Base-by-base conservation (phyloP, 1,284 basidiomycete species). In the Peniophora sp. region DNA sequence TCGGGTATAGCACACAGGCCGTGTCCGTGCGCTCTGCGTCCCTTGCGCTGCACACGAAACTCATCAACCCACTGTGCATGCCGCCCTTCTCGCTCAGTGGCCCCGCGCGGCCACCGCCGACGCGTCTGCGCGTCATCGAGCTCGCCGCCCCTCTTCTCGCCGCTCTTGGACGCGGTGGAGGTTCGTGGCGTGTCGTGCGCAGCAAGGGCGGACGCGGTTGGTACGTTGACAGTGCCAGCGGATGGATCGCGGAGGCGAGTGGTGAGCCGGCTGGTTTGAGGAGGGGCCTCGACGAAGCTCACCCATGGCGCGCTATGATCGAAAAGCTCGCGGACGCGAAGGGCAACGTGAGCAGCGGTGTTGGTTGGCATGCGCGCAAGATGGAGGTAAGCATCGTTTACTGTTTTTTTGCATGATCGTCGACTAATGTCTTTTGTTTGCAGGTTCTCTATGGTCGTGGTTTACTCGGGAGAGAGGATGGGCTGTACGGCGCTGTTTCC, bases 351-450 rank as follows among this genome's bases (percentile, higher is more conserved):
- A 86, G 78, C 59, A 92, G 88, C 61, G 89, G 86, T 3, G 81
- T 94, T 1, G 96, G 96, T 0, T 99, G 96, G 95, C 93, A 97
- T 68, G 84, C 89, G 34, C 73, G 93, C 49, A 99, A 99, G 73
- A 95, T 97, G 92, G 95, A 98, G 79, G 90, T 97, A 50, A 52
- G 82, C 69, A 19, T 32, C 12, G 25, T 9, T 48, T 52, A 17
- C 48, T 20, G 50, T 35, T 32, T 25, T 14, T 27, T 45, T 48
- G 23, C 22, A n/a, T 49, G 32, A 22, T 45, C 32, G 45, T 50
- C 55, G 45, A 47, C 56, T 27, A 50, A 52, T 58, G 49, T 47
- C 51, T 51, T 16, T 43, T 44, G 25, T 16, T 43, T 44, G 25
- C 52, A 89, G 86, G 73, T 91, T 41, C 66, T 97, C 52, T 83